These are phyloP conservation scores for Emericellopsis terricola DNA, from an alignment of 495 filamentous ascomycete species.

Conservation along the genomic window DNA sequence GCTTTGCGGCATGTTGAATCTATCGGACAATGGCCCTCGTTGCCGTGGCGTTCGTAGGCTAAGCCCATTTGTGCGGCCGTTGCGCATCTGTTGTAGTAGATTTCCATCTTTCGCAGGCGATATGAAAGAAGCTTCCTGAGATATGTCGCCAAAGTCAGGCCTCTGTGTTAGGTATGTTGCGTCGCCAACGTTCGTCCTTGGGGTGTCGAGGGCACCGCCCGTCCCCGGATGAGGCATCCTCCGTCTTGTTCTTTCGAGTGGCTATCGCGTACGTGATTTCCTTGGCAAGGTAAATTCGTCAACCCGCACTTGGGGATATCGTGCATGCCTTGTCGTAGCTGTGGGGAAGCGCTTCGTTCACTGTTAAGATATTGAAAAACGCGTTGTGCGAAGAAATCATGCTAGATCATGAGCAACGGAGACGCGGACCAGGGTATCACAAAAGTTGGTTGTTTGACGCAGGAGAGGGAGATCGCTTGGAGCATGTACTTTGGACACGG, in stretches of 20 bases:
- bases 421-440: too few relatives aligned
- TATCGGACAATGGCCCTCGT: conserved; percentile 41
- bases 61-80: conserved; percentile 30
- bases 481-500: too few relatives aligned
- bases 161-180: conserved; percentile 55
- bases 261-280: too few relatives aligned
- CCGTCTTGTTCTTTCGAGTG: conserved; percentile 3
- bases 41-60: conserved; percentile 53
- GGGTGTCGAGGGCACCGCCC: conserved; percentile 52
- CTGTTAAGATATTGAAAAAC: too few relatives aligned
- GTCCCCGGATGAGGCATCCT: conserved; percentile 28
- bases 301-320: too few relatives aligned
- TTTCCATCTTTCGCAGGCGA: conserved; percentile 70
- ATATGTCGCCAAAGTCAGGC: conserved; percentile 51
- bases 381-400: too few relatives aligned
- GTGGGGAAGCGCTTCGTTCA: too few relatives aligned
- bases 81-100: conserved; percentile 45
- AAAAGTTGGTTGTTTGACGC: too few relatives aligned
- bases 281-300: too few relatives aligned
- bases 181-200: conserved; percentile 62
- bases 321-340: too few relatives aligned
- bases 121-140: conserved; percentile 67
- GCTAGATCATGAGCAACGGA: too few relatives aligned
- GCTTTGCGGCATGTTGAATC: conserved; percentile 41
- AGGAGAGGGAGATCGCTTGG: too few relatives aligned